Conservation (phyloP, 75 land plant species). For the Azolla pinnata region DNA sequence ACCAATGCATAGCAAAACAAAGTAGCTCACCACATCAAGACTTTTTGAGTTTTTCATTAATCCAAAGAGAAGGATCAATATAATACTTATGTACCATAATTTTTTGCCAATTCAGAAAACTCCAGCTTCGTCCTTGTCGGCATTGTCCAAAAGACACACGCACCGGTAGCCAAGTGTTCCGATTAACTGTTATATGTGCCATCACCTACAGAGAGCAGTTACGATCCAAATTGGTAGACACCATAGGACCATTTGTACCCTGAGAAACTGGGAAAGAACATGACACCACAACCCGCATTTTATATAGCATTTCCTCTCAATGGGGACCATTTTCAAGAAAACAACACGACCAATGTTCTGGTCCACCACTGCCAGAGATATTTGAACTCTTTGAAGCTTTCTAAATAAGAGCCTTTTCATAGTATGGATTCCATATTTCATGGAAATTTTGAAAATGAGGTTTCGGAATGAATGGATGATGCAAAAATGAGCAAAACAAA, state of each 20-base stretch:
- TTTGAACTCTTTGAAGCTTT: no score
- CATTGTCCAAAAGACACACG: conserved; percentile 14
- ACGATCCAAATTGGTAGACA: conserved; percentile 1
- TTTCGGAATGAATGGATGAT: no score
- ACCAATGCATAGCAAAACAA: no score
- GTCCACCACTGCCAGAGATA: no score
- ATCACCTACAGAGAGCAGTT: conserved; percentile 24
- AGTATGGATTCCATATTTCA: no score
- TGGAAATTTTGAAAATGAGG: no score
- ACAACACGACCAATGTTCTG: no score
- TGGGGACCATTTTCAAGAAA: no score
- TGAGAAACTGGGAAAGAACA: neutral
- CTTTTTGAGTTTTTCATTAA: neutral
- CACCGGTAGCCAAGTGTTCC: conserved; percentile 19
- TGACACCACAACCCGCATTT: no score
- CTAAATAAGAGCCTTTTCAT: no score
- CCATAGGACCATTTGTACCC: neutral
- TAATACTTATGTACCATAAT: conserved; percentile 11
- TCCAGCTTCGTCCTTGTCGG: conserved; percentile 22
- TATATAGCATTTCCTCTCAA: no score
- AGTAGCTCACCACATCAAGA: neutral
- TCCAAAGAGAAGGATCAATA: neutral
- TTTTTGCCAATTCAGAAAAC: conserved; percentile 22
- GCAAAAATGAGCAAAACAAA: no score
- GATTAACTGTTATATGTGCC: conserved; percentile 23